A percentile compares a stretch with the other conserved stretches of the same genome.
Evolutionary conservation across 2,329 filamentous ascomycete genomes (phyloP).

Genomic region (Periglandula ipomoeae): DNA sequence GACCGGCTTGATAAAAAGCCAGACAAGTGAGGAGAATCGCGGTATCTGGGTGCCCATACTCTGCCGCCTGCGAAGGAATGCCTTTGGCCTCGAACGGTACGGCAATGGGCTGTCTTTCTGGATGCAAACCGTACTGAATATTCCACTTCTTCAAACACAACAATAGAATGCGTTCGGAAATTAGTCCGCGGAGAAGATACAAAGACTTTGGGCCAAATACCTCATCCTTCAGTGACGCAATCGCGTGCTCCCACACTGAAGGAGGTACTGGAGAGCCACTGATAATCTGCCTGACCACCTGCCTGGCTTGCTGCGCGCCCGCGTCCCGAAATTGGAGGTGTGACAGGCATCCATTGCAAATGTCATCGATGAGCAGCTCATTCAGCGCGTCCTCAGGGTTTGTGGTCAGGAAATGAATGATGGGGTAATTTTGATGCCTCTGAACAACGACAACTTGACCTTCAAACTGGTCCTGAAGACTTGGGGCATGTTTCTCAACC

Average conservation of each 20-base stretch:
- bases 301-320: neutral
- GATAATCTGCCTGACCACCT: neutral
- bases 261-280: neutral
- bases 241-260: neutral
- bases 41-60: conserved; percentile 60
- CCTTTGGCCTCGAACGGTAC: conserved; percentile 53
- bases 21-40: conserved; percentile 56
- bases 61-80: conserved; percentile 38
- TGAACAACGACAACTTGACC: conserved; percentile 37
- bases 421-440: conserved; percentile 36
- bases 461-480: conserved; percentile 20
- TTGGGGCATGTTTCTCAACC: conserved; percentile 26
- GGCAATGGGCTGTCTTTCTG: conserved; percentile 32
- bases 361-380: conserved; percentile 28
- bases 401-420: conserved; percentile 44
- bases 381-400: conserved; percentile 37
- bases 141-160: conserved; percentile 53
- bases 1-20: conserved; percentile 52
- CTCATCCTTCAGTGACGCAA: neutral
- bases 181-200: conserved; percentile 52
- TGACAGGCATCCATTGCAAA: conserved; percentile 23
- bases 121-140: conserved; percentile 53
- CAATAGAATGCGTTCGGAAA: conserved; percentile 50
- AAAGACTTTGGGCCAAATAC: conserved; percentile 17
- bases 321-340: conserved; percentile 9